Evolutionary conservation across 2,329 filamentous ascomycete genomes (phyloP).

Genomic region (Penicillium crustosum): DNA sequence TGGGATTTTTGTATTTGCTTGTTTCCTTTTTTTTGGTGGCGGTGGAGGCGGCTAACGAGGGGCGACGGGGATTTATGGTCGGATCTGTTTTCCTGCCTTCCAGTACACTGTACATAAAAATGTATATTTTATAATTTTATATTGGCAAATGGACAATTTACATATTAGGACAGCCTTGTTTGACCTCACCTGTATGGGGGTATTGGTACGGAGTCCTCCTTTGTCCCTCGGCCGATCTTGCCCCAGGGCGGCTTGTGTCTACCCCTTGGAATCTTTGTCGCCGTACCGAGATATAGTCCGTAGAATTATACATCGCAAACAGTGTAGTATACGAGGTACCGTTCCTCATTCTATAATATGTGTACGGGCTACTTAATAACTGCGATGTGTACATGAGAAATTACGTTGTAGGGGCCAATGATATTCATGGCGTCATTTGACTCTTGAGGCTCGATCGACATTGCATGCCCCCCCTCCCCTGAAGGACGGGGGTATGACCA

Average conservation of each 20-base stretch:
- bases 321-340: neutral
- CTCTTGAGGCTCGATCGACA: constrained; percentile 35
- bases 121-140: neutral
- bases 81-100: constrained; percentile 2
- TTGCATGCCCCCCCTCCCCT: constrained; percentile 29
- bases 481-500: constrained; percentile 13
- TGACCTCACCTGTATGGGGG: neutral
- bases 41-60: constrained; percentile 10
- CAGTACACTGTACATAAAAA: too few relatives aligned
- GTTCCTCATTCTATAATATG: neutral
- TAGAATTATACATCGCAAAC: neutral
- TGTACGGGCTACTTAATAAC: neutral
- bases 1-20: neutral
- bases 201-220: neutral
- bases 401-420: constrained; percentile 13
- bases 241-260: constrained; percentile 1
- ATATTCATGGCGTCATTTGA: constrained; percentile 21
- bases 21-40: neutral
- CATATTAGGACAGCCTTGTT: neutral
- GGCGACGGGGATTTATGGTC: neutral
- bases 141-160: neutral
- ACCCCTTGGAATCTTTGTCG: neutral
- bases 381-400: neutral
- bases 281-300: neutral
- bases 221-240: constrained; percentile 5